Base-by-base conservation (phyloP, 352 stramenopile genomes). In the Elongisporangium anandrum region DNA sequence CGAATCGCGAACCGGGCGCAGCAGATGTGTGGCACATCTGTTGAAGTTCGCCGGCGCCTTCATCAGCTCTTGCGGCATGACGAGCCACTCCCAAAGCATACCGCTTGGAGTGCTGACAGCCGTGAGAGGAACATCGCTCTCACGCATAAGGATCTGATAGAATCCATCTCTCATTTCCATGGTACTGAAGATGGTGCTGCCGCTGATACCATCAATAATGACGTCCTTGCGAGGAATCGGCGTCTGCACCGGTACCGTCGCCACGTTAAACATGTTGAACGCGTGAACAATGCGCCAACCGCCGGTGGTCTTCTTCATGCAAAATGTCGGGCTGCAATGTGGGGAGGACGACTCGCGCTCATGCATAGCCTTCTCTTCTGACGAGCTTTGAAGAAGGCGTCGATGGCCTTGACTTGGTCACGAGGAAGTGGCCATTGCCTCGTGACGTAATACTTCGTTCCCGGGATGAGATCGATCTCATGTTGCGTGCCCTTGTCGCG, bases 251-350 rank as follows among this genome's bases (percentile, higher is more conserved):
- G 62, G 59, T 3, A 77, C 61, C 0, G 60, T 77, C 2, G 48
- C 61, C 2, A 48, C 54, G 52, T 77, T 80, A 2, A 77, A 54
- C 38, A 68, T 77, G 50, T 75, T 75, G 49, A 63, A 72, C 1
- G 60, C 66, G 47, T 75, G 69, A 20, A 80, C 61, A 29, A 77
- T 73, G 3, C 54, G 38, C 59, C 68, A 77, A 0, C 26, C 34
- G 0, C 60, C 57, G 2, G 24, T 73, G 1, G 64, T 38, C 51
- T 72, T 74, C 50, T 69, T 63, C 0, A 77, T 34, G 21, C 69
- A 77, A 47, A 74, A 72, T 0, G 59, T 77, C 0, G 52, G 59
- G 16, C 47, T 68, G 1, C 51, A 64, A 41, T 72, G 63, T 1
- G 63, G 64, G 0, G 66, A 75, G n/a, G 45, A 64, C 0, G 29